Percentiles rank a stretch among this genome's conserved stretches.
phyloP scores from a whole-genome alignment of 2,329 filamentous ascomycete genomes.

The Fusarium tupiense region DNA sequence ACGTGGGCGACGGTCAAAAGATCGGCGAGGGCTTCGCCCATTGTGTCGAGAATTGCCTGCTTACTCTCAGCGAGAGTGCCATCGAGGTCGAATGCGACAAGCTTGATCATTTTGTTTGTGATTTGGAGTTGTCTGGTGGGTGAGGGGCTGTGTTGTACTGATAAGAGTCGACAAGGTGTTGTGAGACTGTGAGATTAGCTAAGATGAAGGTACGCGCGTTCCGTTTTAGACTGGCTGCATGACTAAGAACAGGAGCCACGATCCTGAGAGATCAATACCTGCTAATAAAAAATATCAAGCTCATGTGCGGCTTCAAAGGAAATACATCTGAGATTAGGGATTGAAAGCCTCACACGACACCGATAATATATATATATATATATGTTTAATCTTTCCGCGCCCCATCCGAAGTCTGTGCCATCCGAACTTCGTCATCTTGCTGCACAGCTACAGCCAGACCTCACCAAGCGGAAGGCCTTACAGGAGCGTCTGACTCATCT shows the following conservation, averaged over 20 bases:
- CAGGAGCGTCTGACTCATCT: no score
- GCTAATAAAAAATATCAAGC: no score
- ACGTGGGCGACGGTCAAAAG: constrained; percentile 12
- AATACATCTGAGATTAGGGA: neutral
- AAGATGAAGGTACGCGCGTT: neutral
- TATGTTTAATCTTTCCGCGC: neutral
- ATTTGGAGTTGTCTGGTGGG: neutral
- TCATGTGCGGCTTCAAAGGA: neutral
- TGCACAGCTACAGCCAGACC: neutral
- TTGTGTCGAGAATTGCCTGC: constrained; percentile 16
- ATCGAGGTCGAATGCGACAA: constrained; percentile 19
- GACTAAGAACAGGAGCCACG: neutral
- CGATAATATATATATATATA: neutral
- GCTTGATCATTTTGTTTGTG: constrained; percentile 2
- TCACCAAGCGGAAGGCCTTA: no score
- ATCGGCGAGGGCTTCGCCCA: constrained; percentile 13
- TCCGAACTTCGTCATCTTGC: neutral
- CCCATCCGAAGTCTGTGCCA: neutral
- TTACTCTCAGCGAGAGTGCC: constrained; percentile 22
- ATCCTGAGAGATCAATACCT: neutral
- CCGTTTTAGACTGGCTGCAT: neutral
- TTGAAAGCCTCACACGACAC: no score
- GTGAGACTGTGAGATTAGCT: neutral
- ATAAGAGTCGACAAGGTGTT: neutral
- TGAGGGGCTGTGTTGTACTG: neutral